These are phyloP conservation scores for Penicillium italicum DNA, from an alignment of 2,329 filamentous ascomycete species.

Conservation along the genomic window DNA sequence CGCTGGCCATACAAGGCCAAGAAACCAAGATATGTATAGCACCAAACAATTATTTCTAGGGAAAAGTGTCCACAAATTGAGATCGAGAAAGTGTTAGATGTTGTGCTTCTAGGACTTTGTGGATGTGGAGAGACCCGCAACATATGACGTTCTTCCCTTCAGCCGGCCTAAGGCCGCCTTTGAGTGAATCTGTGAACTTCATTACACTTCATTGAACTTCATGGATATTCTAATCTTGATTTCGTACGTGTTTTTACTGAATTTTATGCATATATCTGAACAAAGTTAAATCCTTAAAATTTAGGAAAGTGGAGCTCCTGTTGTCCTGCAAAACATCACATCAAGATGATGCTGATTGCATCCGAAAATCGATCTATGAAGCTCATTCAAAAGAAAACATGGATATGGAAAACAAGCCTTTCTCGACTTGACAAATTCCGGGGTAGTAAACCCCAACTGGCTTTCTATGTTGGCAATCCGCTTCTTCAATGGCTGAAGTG, in stretches of 20 bases:
- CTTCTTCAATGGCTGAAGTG: neutral
- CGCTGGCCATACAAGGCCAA: conserved; percentile 8
- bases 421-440: neutral
- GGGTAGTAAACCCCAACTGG: no score
- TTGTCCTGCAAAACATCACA: neutral
- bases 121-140: conserved; percentile 2
- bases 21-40: neutral
- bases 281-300: neutral
- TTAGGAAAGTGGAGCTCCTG: neutral
- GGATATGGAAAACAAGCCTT: neutral
- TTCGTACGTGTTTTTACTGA: neutral
- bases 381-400: neutral
- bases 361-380: neutral
- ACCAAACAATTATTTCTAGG: neutral
- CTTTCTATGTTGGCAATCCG: neutral
- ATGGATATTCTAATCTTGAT: neutral
- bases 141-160: conserved; percentile 14
- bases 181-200: neutral
- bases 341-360: neutral
- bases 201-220: neutral
- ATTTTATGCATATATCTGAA: neutral
- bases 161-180: neutral
- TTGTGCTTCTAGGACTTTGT: neutral
- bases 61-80: neutral
- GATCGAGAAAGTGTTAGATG: neutral